phyloP scores from a whole-genome alignment of 2,329 filamentous ascomycete genomes.

The Ophiostoma angusticollis region DNA sequence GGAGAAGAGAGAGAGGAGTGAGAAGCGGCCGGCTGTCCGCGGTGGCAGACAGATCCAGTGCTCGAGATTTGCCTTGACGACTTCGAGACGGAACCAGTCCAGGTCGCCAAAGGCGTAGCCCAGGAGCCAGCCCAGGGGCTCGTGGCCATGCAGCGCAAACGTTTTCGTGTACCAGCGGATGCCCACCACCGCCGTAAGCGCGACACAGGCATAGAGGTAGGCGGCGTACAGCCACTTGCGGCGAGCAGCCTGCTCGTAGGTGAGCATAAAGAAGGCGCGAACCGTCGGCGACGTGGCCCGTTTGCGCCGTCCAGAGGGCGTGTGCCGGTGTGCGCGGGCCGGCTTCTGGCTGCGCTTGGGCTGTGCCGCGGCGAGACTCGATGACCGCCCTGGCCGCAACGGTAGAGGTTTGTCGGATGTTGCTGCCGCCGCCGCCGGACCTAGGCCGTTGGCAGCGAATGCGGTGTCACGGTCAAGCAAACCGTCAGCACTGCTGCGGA shows the following conservation, averaged over 20 bases:
- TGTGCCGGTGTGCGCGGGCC: background rate
- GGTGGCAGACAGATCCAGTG: constrained; percentile 63
- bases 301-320: constrained; percentile 53
- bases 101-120: constrained; percentile 80
- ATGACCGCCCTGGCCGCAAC: background rate
- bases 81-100: constrained; percentile 55
- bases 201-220: constrained; percentile 60
- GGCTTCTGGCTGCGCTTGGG: background rate
- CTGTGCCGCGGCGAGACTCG: background rate
- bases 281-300: constrained; percentile 50
- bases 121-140: constrained; percentile 86
- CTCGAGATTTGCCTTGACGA: constrained; percentile 55
- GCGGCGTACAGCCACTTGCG: constrained; percentile 76
- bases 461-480: too few relatives aligned
- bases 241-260: constrained; percentile 58
- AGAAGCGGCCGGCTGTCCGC: background rate
- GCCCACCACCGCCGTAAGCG: constrained; percentile 53
- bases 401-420: too few relatives aligned
- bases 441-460: too few relatives aligned
- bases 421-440: too few relatives aligned
- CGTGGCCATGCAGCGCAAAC: constrained; percentile 55
- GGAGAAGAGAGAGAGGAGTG: too few relatives aligned
- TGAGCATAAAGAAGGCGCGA: constrained; percentile 67
- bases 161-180: constrained; percentile 57
- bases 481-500: too few relatives aligned